Evolutionary conservation across 1,284 basidiomycete genomes (phyloP), one percentile per base, ranked within the genome.

Genomic region (Peniophora sp.): DNA sequence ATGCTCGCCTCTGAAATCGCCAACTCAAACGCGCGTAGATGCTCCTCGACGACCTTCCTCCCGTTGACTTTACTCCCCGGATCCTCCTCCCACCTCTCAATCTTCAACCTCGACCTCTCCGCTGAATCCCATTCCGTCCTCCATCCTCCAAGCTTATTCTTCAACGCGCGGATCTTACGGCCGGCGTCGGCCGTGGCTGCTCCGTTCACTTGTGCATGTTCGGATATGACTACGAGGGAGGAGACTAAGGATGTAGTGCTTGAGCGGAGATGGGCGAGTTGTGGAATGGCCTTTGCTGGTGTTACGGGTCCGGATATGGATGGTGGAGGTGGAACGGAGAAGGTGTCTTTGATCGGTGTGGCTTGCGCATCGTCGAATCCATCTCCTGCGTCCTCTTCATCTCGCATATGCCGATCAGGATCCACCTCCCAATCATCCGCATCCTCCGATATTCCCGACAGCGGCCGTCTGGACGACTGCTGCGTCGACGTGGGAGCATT

Each of bases 131-230:
- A 88, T 51, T 91, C 88, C 34, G 76, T 75, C 50, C 82, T 73
- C 82, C 85, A 87, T 22, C 80, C 85, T 3, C 82, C 83, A 23
- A 91, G 66, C 58, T 86, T 87, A 61, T 90, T 90, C 69, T 88
- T 89, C 53, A 89, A 66, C 17, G 85, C 84, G 45, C 89, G 83
- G 50, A 91, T 83, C 67, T 86, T 89, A 47, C 88, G 74, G 44
- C 88, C 89, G 2, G 89, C 85, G 54, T 91, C 89, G 2, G 88
- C 81, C 10, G 87, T 88, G 2, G 83, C 85, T 0, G 85, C 89
- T 17, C 85, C 81, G 59, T 89, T 89, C 47, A 90, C 86, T 63
- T 91, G 88, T 9, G 87, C 85, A 54, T 91, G 88, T 60, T 91
- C 88, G n/a, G 87, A 89, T 56, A 91, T 80, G 34, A 79, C 78